Conservation (phyloP, 176 grass and related monocot species). For the Phoenix roebelenii region DNA sequence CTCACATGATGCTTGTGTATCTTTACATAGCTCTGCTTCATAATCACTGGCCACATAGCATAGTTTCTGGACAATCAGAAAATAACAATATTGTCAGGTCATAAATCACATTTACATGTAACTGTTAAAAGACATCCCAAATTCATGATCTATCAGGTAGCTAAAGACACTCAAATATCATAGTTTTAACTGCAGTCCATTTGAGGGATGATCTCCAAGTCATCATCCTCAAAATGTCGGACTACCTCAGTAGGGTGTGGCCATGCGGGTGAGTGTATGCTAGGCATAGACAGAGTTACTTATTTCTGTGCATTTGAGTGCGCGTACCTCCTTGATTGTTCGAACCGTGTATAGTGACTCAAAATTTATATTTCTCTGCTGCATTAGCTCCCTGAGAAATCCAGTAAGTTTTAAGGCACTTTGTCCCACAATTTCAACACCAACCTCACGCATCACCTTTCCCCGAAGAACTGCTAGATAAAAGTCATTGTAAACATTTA, state of each 20-base stretch:
- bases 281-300: too few relatives aligned
- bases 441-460: constrained; percentile 71
- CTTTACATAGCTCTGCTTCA: constrained; percentile 63
- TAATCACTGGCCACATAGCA: constrained; percentile 81
- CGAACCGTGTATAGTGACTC: constrained; percentile 83
- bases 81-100: constrained; percentile 2
- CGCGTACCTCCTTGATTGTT: constrained; percentile 76
- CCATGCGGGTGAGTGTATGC: too few relatives aligned
- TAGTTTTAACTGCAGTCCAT: too few relatives aligned
- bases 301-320: too few relatives aligned
- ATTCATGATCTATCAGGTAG: too few relatives aligned
- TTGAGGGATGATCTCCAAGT: too few relatives aligned
- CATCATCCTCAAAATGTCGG: too few relatives aligned
- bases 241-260: too few relatives aligned
- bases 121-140: too few relatives aligned
- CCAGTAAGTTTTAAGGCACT: constrained; percentile 86
- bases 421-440: constrained; percentile 75
- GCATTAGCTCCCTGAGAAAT: constrained; percentile 86
- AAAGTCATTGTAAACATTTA: background rate
- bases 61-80: constrained; percentile 51
- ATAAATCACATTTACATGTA: too few relatives aligned
- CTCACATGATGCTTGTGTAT: constrained; percentile 60
- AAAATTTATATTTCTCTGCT: constrained; percentile 51
- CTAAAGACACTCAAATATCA: too few relatives aligned
- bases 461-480: constrained; percentile 58